A percentile compares a stretch with the other conserved stretches of the same genome.
Evolutionary conservation across 2,329 filamentous ascomycete species (phyloP).

Genomic region (Epichloe baconii): DNA sequence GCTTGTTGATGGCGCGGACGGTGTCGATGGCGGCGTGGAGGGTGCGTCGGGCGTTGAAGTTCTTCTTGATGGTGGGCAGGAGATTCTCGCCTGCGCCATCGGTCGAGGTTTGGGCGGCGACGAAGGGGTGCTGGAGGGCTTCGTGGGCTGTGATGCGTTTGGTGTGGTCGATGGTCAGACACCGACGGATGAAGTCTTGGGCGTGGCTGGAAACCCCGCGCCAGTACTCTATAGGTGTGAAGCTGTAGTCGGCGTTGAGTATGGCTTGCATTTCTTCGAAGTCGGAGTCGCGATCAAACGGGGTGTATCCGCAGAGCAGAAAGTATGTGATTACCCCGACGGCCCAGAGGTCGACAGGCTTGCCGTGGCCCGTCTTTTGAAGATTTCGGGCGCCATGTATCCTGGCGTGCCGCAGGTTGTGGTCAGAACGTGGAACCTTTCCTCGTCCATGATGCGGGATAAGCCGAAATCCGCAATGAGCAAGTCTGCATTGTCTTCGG

Average conservation of each 20-base stretch:
- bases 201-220: conserved; percentile 75
- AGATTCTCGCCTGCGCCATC: conserved; percentile 45
- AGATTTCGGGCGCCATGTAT: conserved; percentile 99
- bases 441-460: conserved; percentile 95
- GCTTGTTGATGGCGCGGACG: conserved; percentile 57
- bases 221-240: conserved; percentile 93
- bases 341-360: conserved; percentile 96
- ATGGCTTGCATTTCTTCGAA: conserved; percentile 99
- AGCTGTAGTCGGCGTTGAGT: conserved; percentile 88
- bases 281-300: conserved; percentile 93
- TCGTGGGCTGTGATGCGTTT: conserved; percentile 85
- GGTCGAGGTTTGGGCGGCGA: conserved; percentile 37
- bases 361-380: conserved; percentile 98
- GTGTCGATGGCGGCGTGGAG: conserved; percentile 60
- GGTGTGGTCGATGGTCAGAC: conserved; percentile 78
- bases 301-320: conserved; percentile 92
- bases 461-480: conserved; percentile 95
- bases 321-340: conserved; percentile 99
- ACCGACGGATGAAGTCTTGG: conserved; percentile 84
- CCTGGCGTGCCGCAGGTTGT: conserved; percentile 96
- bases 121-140: conserved; percentile 53
- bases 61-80: conserved; percentile 58
- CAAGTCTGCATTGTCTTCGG: conserved; percentile 93
- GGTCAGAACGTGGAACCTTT: conserved; percentile 93
- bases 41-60: conserved; percentile 58